Conservation (phyloP, 2,329 filamentous ascomycete species). For the Huntiella decipiens region DNA sequence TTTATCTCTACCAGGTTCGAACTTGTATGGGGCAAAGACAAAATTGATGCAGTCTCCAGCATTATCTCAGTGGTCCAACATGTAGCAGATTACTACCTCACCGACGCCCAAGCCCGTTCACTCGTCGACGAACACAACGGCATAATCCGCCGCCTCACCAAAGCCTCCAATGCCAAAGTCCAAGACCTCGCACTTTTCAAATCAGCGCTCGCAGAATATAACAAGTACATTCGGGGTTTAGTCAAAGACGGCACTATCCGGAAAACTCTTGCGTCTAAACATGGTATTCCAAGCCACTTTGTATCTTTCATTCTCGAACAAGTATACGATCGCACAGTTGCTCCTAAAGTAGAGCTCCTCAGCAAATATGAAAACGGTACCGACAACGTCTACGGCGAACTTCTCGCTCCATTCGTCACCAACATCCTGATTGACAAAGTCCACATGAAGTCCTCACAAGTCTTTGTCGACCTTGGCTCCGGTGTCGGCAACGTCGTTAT, state of each 20-base stretch:
- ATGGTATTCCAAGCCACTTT: slow-evolving; percentile 50
- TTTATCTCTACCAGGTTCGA: slow-evolving; percentile 34
- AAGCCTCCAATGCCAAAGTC: slow-evolving; percentile 49
- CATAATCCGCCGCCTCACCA: slow-evolving; percentile 57
- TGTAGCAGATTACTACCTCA: slow-evolving; percentile 60
- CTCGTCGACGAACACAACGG: slow-evolving; percentile 57
- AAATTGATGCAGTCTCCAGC: slow-evolving; percentile 57
- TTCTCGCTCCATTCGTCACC: slow-evolving; percentile 67
- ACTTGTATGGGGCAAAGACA: slow-evolving; percentile 59
- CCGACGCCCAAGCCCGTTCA: slow-evolving; percentile 43
- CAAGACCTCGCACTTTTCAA: slow-evolving; percentile 50
- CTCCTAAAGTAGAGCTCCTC: slow-evolving; percentile 67
- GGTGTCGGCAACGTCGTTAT: slow-evolving; percentile 92
- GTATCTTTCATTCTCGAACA: slow-evolving; percentile 70
- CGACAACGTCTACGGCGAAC: slow-evolving; percentile 87
- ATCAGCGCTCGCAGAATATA: slow-evolving; percentile 57
- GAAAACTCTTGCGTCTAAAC: slow-evolving; percentile 49
- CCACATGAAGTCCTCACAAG: slow-evolving; percentile 58
- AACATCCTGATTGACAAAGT: slow-evolving; percentile 62
- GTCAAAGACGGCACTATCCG: slow-evolving; percentile 53
- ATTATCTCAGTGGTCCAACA: slow-evolving; percentile 51
- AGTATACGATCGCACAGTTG: slow-evolving; percentile 82
- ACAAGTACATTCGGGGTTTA: slow-evolving; percentile 45
- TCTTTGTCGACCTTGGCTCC: slow-evolving; percentile 88
- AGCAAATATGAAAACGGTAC: slow-evolving; percentile 75